Evolutionary conservation across 495 filamentous ascomycete species (phyloP).

Genomic region (Lepraria neglecta): DNA sequence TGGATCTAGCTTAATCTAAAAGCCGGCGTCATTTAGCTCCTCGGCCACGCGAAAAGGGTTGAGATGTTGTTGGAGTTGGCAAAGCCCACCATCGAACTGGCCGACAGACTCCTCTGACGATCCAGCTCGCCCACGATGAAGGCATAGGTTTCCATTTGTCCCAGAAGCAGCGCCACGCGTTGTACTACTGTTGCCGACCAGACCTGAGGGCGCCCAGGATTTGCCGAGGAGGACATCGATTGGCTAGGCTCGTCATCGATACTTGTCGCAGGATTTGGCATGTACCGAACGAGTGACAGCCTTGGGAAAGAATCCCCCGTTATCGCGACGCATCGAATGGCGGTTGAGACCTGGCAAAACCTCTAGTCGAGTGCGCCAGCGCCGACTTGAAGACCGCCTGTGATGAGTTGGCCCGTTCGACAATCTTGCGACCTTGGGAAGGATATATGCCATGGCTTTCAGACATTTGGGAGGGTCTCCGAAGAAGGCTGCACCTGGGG

Average conservation of each 20-base stretch:
- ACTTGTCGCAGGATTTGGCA: slow-evolving; percentile 26
- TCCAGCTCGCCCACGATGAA: background rate
- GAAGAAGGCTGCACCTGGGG: slow-evolving; percentile 54
- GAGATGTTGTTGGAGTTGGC: slow-evolving; percentile 1
- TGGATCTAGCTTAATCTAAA: background rate
- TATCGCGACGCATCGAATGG: slow-evolving; percentile 14
- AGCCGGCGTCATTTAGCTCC: background rate
- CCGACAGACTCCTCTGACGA: background rate
- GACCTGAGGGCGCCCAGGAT: background rate
- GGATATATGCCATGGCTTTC: slow-evolving; percentile 40
- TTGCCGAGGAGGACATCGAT: slow-evolving; percentile 1
- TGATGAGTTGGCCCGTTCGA: slow-evolving; percentile 14
- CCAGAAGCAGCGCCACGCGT: background rate
- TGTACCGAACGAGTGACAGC: slow-evolving; percentile 6
- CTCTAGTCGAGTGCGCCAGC: slow-evolving; percentile 18
- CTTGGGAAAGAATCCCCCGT: background rate
- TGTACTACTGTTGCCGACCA: background rate
- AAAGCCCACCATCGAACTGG: slow-evolving; percentile 1
- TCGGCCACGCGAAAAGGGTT: slow-evolving; percentile 9
- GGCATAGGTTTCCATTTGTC: background rate
- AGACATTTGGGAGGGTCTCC: slow-evolving; percentile 32
- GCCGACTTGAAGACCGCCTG: slow-evolving; percentile 17
- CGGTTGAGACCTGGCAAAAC: slow-evolving; percentile 8
- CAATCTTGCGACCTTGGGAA: background rate
- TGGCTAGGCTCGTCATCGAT: slow-evolving; percentile 6